These are phyloP conservation scores for Blastocystis sp. DNA, from an alignment of 352 stramenopile species.

Conservation along the genomic window DNA sequence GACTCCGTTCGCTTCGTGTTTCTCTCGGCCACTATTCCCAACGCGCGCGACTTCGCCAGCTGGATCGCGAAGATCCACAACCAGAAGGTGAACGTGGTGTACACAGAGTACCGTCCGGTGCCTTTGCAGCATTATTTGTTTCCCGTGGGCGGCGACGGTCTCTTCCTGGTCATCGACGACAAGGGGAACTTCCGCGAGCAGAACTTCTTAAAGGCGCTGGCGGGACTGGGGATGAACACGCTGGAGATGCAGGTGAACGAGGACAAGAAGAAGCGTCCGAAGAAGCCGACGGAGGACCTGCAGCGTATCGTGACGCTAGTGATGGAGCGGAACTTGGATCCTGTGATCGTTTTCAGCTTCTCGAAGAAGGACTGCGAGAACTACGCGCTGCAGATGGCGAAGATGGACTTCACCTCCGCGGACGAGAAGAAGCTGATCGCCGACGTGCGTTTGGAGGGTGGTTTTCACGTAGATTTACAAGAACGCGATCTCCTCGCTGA, in stretches of 20 bases:
- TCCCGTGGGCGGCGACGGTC: slow-evolving; percentile 80
- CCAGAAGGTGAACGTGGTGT: slow-evolving; percentile 98
- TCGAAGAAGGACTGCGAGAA: slow-evolving; percentile 92
- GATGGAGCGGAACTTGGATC: slow-evolving; percentile 86
- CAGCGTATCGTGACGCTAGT: slow-evolving; percentile 94
- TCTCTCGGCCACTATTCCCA: slow-evolving; percentile 93
- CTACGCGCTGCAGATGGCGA: slow-evolving; percentile 65
- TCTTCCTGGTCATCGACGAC: slow-evolving; percentile 97
- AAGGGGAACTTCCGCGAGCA: slow-evolving; percentile 92
- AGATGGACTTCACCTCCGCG: slow-evolving; percentile 83
- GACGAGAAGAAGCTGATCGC: slow-evolving; percentile 91
- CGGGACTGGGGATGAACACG: slow-evolving; percentile 64
- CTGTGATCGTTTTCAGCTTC: slow-evolving; percentile 98
- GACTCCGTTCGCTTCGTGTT: slow-evolving; percentile 97
- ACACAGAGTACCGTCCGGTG: slow-evolving; percentile 96
- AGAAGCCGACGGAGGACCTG: slow-evolving; percentile 75
- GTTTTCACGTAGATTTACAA: slow-evolving; percentile 74
- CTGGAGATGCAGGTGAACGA: slow-evolving; percentile 64
- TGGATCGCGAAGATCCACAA: slow-evolving; percentile 98
- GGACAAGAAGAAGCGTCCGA: slow-evolving; percentile 72
- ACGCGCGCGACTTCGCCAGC: slow-evolving; percentile 83
- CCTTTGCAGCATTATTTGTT: slow-evolving; percentile 98
- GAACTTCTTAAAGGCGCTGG: slow-evolving; percentile 86
- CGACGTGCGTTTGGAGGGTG: slow-evolving; percentile 63
- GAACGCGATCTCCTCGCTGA: slow-evolving; percentile 90